These are phyloP conservation scores for Rubus parviflorus DNA, from an alignment of 306 rosid genomes.

Conservation along the genomic window DNA sequence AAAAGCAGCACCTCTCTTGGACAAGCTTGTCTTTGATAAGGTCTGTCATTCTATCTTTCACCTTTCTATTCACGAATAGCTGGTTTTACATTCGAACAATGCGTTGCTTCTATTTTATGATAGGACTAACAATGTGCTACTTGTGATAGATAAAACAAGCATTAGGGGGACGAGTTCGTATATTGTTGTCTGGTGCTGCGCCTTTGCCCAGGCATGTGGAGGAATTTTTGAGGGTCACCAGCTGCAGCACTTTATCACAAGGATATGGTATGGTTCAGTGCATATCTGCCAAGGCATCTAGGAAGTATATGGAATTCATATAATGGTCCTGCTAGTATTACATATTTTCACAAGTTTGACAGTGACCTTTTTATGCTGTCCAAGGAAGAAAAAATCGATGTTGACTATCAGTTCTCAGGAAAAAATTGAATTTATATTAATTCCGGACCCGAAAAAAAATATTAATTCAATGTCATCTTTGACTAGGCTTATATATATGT, in stretches of 20 bases:
- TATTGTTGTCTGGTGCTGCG: constrained; percentile 78
- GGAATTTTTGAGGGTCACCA: constrained; percentile 73
- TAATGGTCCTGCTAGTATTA: too few relatives aligned
- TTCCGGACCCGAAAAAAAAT: too few relatives aligned
- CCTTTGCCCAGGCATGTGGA: constrained; percentile 93
- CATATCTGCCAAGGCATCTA: too few relatives aligned
- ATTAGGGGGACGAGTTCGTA: constrained; percentile 73
- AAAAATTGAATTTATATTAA: too few relatives aligned
- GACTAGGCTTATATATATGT: too few relatives aligned
- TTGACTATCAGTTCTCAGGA: too few relatives aligned
- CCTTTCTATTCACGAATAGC: neutral
- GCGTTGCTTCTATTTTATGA: neutral
- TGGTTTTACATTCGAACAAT: neutral
- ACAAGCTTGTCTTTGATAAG: constrained; percentile 80
- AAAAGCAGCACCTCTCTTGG: constrained; percentile 80
- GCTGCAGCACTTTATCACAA: constrained; percentile 72
- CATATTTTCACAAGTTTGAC: too few relatives aligned
- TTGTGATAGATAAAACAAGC: constrained; percentile 62
- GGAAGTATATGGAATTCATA: too few relatives aligned
- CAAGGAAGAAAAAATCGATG: too few relatives aligned
- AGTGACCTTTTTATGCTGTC: too few relatives aligned
- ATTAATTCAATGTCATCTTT: neutral
- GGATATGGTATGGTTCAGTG: constrained; percentile 66
- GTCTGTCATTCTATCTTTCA: constrained; percentile 32
- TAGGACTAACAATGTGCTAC: constrained; percentile 33